Base-by-base conservation (phyloP, 2,329 filamentous ascomycete genomes). In the Phyllosticta capitalensis region DNA sequence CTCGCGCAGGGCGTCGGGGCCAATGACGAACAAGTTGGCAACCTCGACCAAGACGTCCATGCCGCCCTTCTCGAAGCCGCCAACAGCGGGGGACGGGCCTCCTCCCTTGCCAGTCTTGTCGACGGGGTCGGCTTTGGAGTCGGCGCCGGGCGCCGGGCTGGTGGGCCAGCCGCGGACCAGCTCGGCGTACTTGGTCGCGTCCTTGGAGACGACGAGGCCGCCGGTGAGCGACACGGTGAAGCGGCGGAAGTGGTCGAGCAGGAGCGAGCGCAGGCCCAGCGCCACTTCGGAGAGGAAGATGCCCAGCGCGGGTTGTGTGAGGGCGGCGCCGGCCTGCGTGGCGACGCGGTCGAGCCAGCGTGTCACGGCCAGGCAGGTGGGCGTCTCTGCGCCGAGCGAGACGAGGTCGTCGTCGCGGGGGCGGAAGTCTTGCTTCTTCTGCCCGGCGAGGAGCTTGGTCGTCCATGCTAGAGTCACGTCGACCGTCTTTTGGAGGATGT, bases 11-110 rank as follows among this genome's bases (percentile, higher is more conserved):
- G 79, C 79, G 62, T 81, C 78, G 0, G 78, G 77, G 1, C 90
- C 90, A 67, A 99, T 90, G 64, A 99, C 95, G 71, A 99, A 99
- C 57, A 99, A 76, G 69, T 92, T 96, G 10, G 92, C 92, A 61
- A 99, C 90, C 78, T 99, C 94, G 24, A 90, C 87, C 62, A 99
- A 76, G 52, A 96, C 83, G 76, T 99, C 92, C 64, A 96, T 83
- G 58, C 84, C 70, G 0, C 69, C 71, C 1, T 66, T 62, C 62
- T 77, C 77, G 55, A 79, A 83, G 22, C 81, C 80, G 65, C 83
- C 81, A 3, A 26, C 24, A 5, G 52, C 68, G 4, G 5, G 67
- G 67, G 24, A 63, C 60, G 20, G 65, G 65, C 67, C 70, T 68
- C 61, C 69, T 64, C 9, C 64, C 61, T 60, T 68, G 69, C 12